Conservation (phyloP, 148 eudicot species). For the Vaccinium macrocarpon region DNA sequence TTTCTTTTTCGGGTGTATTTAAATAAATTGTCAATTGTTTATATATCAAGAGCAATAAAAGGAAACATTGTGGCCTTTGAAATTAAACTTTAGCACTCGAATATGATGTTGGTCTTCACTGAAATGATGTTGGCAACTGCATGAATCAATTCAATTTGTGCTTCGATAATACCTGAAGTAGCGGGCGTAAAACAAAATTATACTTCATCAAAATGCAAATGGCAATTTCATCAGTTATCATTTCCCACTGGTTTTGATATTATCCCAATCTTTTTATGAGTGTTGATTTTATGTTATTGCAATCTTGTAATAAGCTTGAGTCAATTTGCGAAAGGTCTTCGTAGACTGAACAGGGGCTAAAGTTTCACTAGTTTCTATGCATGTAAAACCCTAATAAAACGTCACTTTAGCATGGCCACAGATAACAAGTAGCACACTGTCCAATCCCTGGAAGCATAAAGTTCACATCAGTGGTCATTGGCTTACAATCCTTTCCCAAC, state of each 20-base stretch:
- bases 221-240: background rate
- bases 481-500: constrained; percentile 1
- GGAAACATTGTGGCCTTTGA: background rate
- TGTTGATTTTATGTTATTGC: background rate
- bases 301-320: background rate
- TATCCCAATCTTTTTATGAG: background rate
- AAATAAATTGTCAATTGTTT: too few relatives aligned
- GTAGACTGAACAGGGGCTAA: background rate
- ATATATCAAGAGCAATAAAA: background rate
- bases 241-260: background rate
- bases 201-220: constrained; percentile 1
- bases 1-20: background rate
- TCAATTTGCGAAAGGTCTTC: background rate
- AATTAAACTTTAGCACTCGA: background rate
- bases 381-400: background rate
- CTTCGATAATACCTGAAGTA: background rate
- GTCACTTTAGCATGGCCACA: background rate
- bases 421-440: background rate
- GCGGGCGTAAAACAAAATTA: background rate
- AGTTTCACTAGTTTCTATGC: background rate
- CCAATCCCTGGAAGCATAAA: background rate
- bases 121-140: background rate
- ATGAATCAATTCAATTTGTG: constrained; percentile 8
- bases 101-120: background rate
- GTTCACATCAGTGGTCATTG: background rate